Evolutionary conservation across 805 yeast genomes (phyloP), one percentile per base, ranked within the genome.

Genomic region (Ogataea nonfermentans): DNA sequence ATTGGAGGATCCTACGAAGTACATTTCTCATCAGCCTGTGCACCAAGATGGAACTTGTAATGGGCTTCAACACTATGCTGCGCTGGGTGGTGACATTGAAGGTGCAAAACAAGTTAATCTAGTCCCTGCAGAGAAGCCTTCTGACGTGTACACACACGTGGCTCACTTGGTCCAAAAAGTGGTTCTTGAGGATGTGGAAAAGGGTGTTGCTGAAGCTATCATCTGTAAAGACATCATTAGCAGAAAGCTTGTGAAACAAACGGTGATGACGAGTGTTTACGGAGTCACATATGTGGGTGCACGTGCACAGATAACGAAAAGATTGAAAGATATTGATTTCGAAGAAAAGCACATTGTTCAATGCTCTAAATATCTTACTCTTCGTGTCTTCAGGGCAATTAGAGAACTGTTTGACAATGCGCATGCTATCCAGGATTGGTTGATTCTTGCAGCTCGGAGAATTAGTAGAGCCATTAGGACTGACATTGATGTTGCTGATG

Each of bases 241-340:
- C 13, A 76, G 99, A 53, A 91, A 91, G 58, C 82, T 93, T 32
- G 96, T 93, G 25, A 91, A 91, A 59, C 99, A 91, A 61, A 88
- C 99, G 0, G 98, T 91, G 17, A 91, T 91, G 99, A 91, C 99
- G 0, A 90, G 89, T 55, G 99, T 91, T 25, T 91, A 91, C 59
- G 99, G 99, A 54, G 99, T 91, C 9, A 91, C 99, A 0, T 88
- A 76, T 57, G 76, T 87, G 46, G 99, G 99, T 12, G 99, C 98
- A 0, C 78, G 87, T 12, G 82, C 81, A 3, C 99, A 91, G 65
- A 88, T 91, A 55, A 76, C 79, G 41, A 84, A 81, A 55, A 90
- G 90, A 57, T 66, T 91, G 40, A 75, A 74, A 22, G 81, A 78
- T 34, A 62, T 77, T 36, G 77, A 69, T 16, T 67, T 76, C 39